Conservation (phyloP, 2,329 filamentous ascomycete genomes). For the Trichoderma sp. region DNA sequence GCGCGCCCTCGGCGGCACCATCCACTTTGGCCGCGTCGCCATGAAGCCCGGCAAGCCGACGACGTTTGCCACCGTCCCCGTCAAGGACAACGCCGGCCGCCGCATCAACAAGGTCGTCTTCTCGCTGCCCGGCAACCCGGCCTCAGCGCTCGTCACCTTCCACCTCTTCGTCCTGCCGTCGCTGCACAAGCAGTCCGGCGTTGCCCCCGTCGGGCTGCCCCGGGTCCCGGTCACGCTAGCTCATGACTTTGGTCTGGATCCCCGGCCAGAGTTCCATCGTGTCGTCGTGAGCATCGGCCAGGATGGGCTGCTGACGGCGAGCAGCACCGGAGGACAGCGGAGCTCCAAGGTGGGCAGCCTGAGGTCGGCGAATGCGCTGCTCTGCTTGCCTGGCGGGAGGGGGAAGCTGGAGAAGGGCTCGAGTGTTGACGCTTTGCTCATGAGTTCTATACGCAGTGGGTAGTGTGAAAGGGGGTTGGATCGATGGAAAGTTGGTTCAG, state of each 20-base stretch:
- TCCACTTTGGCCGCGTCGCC: constrained; percentile 92
- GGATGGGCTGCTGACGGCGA: constrained; percentile 71
- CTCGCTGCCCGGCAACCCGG: constrained; percentile 90
- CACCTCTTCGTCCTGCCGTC: constrained; percentile 92
- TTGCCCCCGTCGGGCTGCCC: constrained; percentile 69
- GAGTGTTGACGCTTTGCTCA: constrained; percentile 76
- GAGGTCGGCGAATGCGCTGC: constrained; percentile 81
- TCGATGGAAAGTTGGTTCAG: neutral
- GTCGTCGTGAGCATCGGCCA: constrained; percentile 67
- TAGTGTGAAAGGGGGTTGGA: neutral
- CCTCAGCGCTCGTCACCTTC: constrained; percentile 88
- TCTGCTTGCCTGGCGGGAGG: constrained; percentile 70
- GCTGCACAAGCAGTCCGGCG: constrained; percentile 74
- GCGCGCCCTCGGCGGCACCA: constrained; percentile 82
- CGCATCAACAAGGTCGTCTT: constrained; percentile 74
- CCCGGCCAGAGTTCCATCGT: constrained; percentile 89
- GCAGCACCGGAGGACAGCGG: constrained; percentile 85
- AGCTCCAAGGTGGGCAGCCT: constrained; percentile 90
- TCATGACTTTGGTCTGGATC: constrained; percentile 74
- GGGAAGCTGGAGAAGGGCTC: constrained; percentile 68
- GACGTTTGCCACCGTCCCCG: constrained; percentile 87
- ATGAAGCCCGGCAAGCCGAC: constrained; percentile 99
- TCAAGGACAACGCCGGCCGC: constrained; percentile 60
- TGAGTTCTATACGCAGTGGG: constrained; percentile 55
- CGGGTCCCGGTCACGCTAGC: constrained; percentile 70